phyloP scores from a whole-genome alignment of 805 yeast species.

The Trichomonascus vanleenenianus region DNA sequence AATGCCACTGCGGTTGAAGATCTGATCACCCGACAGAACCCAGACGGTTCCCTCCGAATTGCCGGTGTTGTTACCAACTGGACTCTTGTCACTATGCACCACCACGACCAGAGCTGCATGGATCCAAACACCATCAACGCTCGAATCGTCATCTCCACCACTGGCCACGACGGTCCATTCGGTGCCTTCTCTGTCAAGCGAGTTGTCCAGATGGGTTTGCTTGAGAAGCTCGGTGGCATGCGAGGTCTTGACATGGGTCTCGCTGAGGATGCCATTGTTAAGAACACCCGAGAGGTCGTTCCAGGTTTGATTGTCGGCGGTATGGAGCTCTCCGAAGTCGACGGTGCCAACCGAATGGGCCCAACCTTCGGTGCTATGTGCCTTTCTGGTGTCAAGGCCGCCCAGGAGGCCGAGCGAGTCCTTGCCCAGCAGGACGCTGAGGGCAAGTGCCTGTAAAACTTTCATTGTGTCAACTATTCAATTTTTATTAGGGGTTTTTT shows the following conservation, averaged over 20 bases:
- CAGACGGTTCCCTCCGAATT: conserved; percentile 48
- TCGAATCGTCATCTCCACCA: conserved; percentile 56
- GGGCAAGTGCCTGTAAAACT: too few relatives aligned
- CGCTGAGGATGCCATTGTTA: conserved; percentile 71
- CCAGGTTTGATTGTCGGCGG: conserved; percentile 64
- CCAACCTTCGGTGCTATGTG: conserved; percentile 82
- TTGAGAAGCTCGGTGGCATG: conserved; percentile 55
- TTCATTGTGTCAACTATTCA: too few relatives aligned
- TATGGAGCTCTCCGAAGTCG: conserved; percentile 73
- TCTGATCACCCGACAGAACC: conserved; percentile 61
- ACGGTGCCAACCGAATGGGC: conserved; percentile 76
- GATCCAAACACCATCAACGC: conserved; percentile 72
- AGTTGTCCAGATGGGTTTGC: conserved; percentile 42
- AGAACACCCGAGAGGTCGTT: conserved; percentile 54
- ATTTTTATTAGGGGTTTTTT: too few relatives aligned
- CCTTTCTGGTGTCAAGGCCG: conserved; percentile 71
- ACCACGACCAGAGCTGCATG: conserved; percentile 73
- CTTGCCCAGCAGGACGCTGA: not conserved
- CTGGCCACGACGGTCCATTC: conserved; percentile 80
- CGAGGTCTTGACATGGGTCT: conserved; percentile 72
- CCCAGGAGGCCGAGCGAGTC: conserved; percentile 33
- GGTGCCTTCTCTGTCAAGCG: conserved; percentile 76
- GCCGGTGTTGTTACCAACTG: conserved; percentile 82
- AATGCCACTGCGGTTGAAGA: conserved; percentile 80
- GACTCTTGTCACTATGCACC: conserved; percentile 71